Evolutionary conservation across 257 asterid species (phyloP), one percentile per base, ranked within the genome.

Genomic region (Solanum sejunctum): DNA sequence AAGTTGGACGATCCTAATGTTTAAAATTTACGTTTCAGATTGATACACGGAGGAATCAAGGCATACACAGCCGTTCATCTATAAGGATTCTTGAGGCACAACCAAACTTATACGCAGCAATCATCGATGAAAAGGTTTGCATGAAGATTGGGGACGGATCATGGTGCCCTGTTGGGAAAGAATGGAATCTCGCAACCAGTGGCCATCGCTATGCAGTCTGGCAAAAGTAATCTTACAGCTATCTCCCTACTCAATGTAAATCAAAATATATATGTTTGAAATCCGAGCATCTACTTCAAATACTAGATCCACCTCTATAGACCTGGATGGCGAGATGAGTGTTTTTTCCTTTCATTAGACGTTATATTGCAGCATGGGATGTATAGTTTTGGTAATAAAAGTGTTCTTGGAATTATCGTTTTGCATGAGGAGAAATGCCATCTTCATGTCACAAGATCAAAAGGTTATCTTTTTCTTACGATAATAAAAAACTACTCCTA

Each of bases 61-160:
- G 92, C 69, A 91, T 94, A 85, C 80, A 85, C 89, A 95, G 98
- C 61, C 92, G 98, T 73, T 95, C 99, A 21, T 55, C 98, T 2
- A 84, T 96, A 26, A 83, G 80, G 66, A 92, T 95, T 83, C 86
- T 92, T 10, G 95, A 94, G 86, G 98, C 98, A 57, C 94, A 91
- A 75, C 89, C 97, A 78, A 92, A 93, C 88, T 89, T 95, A 52
- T 96, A 96, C 13, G 99, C 98, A 77, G 98, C 98, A 72, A 89
- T 83, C 39, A 88, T 93, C 49, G 98, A 92, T 23, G 99, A 95
- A 86, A 95, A 91, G 69, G 61, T 90, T 83, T 89, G 94, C 70
- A 88, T 95, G 98, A 96, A 96, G 92, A 94, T 96, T 4, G 98
- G 99, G 85, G 98, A 94, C 20, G 99, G 94, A 10, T 91, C 97